Evolutionary conservation across 176 grass and related monocot genomes (phyloP), one percentile per base, ranked within the genome.

Genomic region (Phoenix dactylifera): DNA sequence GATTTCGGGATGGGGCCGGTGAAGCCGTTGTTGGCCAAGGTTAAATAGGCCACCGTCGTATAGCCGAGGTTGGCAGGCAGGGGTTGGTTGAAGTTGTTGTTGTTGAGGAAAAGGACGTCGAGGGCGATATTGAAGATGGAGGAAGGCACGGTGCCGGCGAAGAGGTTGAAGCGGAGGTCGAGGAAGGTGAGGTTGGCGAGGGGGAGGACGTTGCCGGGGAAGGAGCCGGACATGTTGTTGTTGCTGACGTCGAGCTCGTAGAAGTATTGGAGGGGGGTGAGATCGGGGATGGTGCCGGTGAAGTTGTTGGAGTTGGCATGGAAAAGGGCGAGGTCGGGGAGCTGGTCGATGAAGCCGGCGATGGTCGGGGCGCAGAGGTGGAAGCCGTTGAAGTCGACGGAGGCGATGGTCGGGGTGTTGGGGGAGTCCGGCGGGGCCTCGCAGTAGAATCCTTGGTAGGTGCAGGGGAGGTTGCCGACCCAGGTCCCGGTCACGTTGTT

Each of bases 241-340:
- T 97, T 97, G 76, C 92, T 97, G 0, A 97, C 17, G 69, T 97
- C 92, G 16, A 97, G 83, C 78, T 97, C 92, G 63, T 97, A 97
- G 81, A 97, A 85, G 80, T 82, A 97, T 3, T 3, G 26, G 39
- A 85, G 84, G 4, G 4, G 0, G 17, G 5, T 14, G 20, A 91
- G 73, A 55, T 18, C 1, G 0, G 92, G 87, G 10, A 80, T 24
- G 6, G 16, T 7, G 50, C 78, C 78, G 24, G 53, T 23, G 15
- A 97, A 85, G 20, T 82, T 67, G 75, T 97, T 97, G 64, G 87
- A 85, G 76, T 97, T 97, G 56, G 92, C 87, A 51, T 97, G 92
- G 92, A 85, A 97, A 60, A 97, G 71, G 7, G 92, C 92, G 17
- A 97, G 92, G 68, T 97, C 84, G 0, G 87, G 72, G 24, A 97